A percentile compares a stretch with the other conserved stretches of the same genome.
Conservation (phyloP, 2,329 filamentous ascomycete species). For the Aspergillus amoenus region DNA sequence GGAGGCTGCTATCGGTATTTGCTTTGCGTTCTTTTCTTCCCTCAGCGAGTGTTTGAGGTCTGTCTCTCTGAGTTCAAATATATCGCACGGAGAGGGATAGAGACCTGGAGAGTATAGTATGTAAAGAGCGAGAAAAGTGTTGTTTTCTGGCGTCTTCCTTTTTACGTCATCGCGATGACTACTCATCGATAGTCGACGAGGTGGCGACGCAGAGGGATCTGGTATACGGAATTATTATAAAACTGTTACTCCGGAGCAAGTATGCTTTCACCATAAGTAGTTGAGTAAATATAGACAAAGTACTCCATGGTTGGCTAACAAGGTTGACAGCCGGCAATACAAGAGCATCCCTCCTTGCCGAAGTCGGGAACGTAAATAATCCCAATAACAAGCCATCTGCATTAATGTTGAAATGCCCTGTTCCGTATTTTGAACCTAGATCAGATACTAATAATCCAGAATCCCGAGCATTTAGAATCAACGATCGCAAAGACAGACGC, state of each 20-base stretch:
- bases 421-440: not conserved
- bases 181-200: not conserved
- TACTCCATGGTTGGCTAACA: not conserved
- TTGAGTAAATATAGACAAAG: not conserved
- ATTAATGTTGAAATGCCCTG: not conserved
- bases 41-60: not conserved
- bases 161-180: not conserved
- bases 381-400: not conserved
- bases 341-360: not conserved
- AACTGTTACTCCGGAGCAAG: not conserved
- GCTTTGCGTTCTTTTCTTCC: not conserved
- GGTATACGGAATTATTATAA: not conserved
- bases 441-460: not conserved
- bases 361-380: not conserved
- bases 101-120: not conserved
- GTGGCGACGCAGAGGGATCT: not conserved
- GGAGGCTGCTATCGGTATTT: slow-evolving; percentile 6
- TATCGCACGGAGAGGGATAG: not conserved
- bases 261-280: not conserved
- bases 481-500: not conserved
- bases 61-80: not conserved
- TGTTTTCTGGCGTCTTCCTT: not conserved
- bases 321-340: not conserved
- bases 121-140: not conserved
- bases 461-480: not conserved